Base-by-base conservation (phyloP, 129 eudicot genomes). In the Tagetes erecta region DNA sequence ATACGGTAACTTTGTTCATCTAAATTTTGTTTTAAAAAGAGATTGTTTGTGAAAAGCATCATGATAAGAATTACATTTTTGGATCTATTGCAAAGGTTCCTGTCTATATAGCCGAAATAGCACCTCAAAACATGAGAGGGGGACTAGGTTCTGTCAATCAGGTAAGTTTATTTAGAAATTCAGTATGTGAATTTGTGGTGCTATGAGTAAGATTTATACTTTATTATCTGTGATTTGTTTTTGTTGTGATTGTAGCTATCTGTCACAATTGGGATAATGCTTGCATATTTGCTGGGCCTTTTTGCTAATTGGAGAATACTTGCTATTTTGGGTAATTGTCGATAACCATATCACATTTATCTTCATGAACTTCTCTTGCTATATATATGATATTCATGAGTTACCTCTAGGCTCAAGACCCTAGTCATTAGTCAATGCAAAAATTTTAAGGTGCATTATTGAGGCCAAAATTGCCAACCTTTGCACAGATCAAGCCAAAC, bases 61-160 rank as follows among this genome's bases (percentile, higher is more conserved):
- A 45, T 78, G 38, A 53, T 77, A 41, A 31, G 58, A 14, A 5
- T 27, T 45, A 0, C 8, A 12, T 57, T 57, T 57, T 5, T 39
- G 0, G 63, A 66, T 70, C 47, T 46, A 50, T 73, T 68, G n/a
- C 41, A 14, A 64, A 93, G 98, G 98, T 93, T 77, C 98, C 98
- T 73, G 98, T 93, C 31, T 93, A 93, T 80, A 93, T 93, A 81
- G 98, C 98, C 11, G 98, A 93, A 84, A 90, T 93, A 71, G 96
- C 98, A 37, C 96, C 98, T 69, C 92, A 87, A 80, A 90, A 86
- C 78, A 68, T 93, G 85, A 81, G 98, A 86, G 98, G 98, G 8
- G 95, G 84, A 42, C 52, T 93, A 70, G 98, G 98, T 69, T 93
- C 98, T 10, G 97, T 93, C 39, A 90, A 93, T 74, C 98, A 93